Conservation (phyloP, 2,329 filamentous ascomycete species). For the Ophiostoma piceae region DNA sequence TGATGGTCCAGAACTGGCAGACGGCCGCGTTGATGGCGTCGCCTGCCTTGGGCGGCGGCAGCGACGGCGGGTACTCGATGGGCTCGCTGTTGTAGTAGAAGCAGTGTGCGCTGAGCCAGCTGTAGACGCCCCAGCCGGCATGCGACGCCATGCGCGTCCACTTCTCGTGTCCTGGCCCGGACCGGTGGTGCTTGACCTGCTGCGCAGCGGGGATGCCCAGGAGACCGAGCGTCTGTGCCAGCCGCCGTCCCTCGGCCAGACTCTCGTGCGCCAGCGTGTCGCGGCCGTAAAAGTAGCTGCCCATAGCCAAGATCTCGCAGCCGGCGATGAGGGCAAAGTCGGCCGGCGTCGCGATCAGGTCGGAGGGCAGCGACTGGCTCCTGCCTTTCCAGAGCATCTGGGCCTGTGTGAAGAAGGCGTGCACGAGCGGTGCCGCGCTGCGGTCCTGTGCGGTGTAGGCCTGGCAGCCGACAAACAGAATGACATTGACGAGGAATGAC, state of each 20-base stretch:
- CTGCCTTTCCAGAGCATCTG: not conserved
- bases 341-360: not conserved
- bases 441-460: not conserved
- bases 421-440: not conserved
- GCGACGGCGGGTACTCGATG: slow-evolving; percentile 9
- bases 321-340: not conserved
- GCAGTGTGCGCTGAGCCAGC: slow-evolving; percentile 20
- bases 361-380: not conserved
- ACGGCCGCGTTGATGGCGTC: not conserved
- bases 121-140: slow-evolving; percentile 24
- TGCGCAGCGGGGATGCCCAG: not conserved
- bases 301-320: slow-evolving; percentile 21
- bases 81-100: slow-evolving; percentile 21
- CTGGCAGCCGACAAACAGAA: not conserved
- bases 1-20: not conserved
- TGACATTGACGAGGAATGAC: not conserved
- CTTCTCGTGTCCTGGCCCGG: not conserved
- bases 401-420: not conserved
- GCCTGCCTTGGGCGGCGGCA: not conserved
- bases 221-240: slow-evolving; percentile 13
- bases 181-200: not conserved
- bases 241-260: slow-evolving; percentile 20
- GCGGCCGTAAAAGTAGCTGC: slow-evolving; percentile 21
- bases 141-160: slow-evolving; percentile 23
- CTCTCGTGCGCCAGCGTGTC: slow-evolving; percentile 13